Evolutionary conservation across 305 asterid species (phyloP), one percentile per base, ranked within the genome.

Genomic region (Ilex paraguariensis): DNA sequence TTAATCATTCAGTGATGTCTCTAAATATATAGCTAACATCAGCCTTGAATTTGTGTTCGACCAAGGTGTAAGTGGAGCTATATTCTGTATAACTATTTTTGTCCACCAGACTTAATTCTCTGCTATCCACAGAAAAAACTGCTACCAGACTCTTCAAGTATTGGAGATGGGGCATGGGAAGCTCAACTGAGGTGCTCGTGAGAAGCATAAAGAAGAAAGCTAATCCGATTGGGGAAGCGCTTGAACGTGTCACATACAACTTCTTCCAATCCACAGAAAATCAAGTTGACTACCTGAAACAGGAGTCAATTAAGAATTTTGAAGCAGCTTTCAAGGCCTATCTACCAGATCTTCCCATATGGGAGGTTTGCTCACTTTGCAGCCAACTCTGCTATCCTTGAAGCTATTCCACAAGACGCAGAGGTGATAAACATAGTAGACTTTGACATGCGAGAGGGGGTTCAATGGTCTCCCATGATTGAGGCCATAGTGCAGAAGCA

Each of bases 401-500:
- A 79, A 63, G 70, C 79, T 28, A 45, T 80, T 48, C 83, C 85
- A 0, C 32, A 69, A 16, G 74, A 70, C 31, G 73, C 59, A 12
- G 60, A 66, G 40, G 51, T 9, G 0, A 10, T 76, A 15, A 79
- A 62, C 33, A 71, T 79, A 33, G 65, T 75, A 54, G 88, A 82
- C 36, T 82, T 82, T 15, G 83, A 79, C 16, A 52, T 68, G 48
- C 81, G 80, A 54, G 81, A 79, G 40, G 85, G 83, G 62, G 62
- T 77, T 8, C 88, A 82, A 28, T 82, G 85, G 85, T 80, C 88
- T 17, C 71, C 79, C 0, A 36, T 90, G 61, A 80, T 90, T 4
- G 95, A 87, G 64, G 80, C 80, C 12, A 66, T 84, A 57, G 57
- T 78, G 56, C 30, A 66, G 72, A 72, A 17, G 44, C 45, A 67